Evolutionary conservation across 129 eudicot species (phyloP), one percentile per base, ranked within the genome.

Genomic region (Chrysanthemum seticuspe): DNA sequence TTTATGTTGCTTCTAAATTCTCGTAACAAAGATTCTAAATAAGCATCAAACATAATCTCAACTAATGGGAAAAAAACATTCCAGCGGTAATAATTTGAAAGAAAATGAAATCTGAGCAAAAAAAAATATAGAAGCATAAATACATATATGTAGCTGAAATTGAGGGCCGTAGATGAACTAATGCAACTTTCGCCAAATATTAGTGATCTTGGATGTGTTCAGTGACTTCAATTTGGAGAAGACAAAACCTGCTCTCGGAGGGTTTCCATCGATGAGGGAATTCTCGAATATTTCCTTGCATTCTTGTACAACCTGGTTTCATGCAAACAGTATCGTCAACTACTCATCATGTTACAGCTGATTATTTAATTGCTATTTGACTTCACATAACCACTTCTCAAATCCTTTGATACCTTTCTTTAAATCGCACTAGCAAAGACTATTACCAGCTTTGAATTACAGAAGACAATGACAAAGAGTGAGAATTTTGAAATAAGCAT

Each of bases 241-340:
- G 25, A 94, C 88, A 76, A 90, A 94, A 66, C 97, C 99, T 47
- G 85, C 68, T 74, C 90, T 86, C 0, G 97, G 89, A 54, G 99
- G 97, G 59, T 90, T 86, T 34, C 97, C 99, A 65, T 91, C 97
- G 50, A 94, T 89, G 40, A 94, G 79, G 3, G 99, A 83, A 54
- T 90, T 75, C 67, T 88, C 91, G 13, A 84, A 94, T 10, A 94
- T 94, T 64, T 90, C 98, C 83, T 86, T 94, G 87, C 99, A 94
- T 79, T 94, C 99, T 74, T 85, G 99, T 66, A 94, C 91, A 55
- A 90, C 97, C 99, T 94, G 88, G 78, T 74, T 49, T 71, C 23
- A 2, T 4, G 19, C 62, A 31, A 31, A 31, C 36, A 31, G 5
- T 31, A 31, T 31, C 4, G 36, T 31, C 44, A 34, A 34, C 40